Percentiles rank a stretch among this genome's conserved stretches.
These are phyloP conservation scores for Aspergillus egyptiacus DNA, from an alignment of 495 filamentous ascomycete genomes.

Conservation along the genomic window DNA sequence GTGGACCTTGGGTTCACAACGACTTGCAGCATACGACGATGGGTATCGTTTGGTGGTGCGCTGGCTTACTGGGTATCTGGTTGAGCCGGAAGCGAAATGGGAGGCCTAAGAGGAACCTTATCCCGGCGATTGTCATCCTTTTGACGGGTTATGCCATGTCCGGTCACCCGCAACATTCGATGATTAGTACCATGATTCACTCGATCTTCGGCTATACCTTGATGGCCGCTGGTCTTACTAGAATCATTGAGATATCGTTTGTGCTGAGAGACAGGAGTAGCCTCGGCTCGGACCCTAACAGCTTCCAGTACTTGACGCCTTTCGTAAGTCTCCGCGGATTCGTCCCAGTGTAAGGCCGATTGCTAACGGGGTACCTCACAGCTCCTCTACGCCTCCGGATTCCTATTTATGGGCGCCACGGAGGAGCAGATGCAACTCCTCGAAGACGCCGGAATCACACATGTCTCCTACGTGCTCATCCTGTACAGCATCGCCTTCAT, in stretches of 20 bases:
- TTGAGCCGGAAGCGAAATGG: constrained; percentile 76
- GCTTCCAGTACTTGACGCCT: constrained; percentile 87
- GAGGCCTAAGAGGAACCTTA: constrained; percentile 82
- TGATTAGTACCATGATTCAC: constrained; percentile 85
- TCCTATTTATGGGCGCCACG: constrained; percentile 95
- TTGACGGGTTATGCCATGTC: constrained; percentile 96
- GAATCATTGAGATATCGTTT: constrained; percentile 90
- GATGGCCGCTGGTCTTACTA: constrained; percentile 78
- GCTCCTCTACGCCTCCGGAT: constrained; percentile 89
- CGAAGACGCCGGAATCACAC: constrained; percentile 63
- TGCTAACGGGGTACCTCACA: constrained; percentile 30
- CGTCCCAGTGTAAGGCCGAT: background rate
- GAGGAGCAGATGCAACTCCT: constrained; percentile 90
- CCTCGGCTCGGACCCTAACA: constrained; percentile 62
- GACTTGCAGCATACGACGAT: constrained; percentile 96
- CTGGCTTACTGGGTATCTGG: constrained; percentile 89
- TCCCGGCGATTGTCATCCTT: constrained; percentile 84
- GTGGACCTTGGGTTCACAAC: constrained; percentile 80
- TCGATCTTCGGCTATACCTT: constrained; percentile 90
- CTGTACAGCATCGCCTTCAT: constrained; percentile 86
- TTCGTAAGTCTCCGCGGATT: constrained; percentile 74
- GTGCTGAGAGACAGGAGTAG: constrained; percentile 66
- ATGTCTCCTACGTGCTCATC: constrained; percentile 87
- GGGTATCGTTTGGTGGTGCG: constrained; percentile 97
- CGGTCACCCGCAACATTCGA: constrained; percentile 73